Base-by-base conservation (phyloP, 2,329 filamentous ascomycete species). In the Colletotrichum simmondsii region DNA sequence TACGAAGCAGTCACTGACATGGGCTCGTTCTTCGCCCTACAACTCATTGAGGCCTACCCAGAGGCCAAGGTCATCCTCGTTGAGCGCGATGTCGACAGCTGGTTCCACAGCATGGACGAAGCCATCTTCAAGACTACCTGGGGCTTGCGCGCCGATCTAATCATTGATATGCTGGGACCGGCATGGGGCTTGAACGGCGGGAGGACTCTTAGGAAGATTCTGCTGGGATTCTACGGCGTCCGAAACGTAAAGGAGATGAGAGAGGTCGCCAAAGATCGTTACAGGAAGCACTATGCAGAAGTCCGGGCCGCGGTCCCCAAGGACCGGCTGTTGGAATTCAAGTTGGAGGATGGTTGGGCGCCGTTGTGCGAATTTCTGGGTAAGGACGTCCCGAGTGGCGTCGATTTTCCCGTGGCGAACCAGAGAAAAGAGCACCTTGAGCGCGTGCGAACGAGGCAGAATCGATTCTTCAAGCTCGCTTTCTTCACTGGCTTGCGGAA, bases 281-380 rank as follows among this genome's bases (percentile, higher is more conserved):
- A 80, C 74, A 76, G 79, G n/a, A 73, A 77, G 0, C 80, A 81
- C 46, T 86, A 86, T 66, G 75, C 77, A 26, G 80, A 83, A 62
- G 81, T 82, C 22, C 77, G 80, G 8, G 78, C 79, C 14, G 75
- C 77, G 30, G 82, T 85, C 22, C 77, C 81, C 7, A 75, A 73
- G 3, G 79, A 81, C 16, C 77, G 81, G 0, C 75, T 84, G 26
- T 75, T 86, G 26, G 82, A 86, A 68, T 86, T 79, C 72, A 76
- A 74, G n/a, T 77, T 85, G 14, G 77, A 78, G 32, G 80, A 83
- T 8, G 84, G 84, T 4, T 86, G 83, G 83, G 77, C 60, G n/a
- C 83, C 85, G 8, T 78, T 86, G 11, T 86, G 84, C 63, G 69
- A 79, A 24, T 81, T 83, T 53, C 78, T 87, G 2, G 80, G 76